Percentiles rank a stretch among this genome's conserved stretches.
These are phyloP conservation scores for Yamadazyma aaseri DNA, from an alignment of 1,139 yeast species.

Conservation along the genomic window DNA sequence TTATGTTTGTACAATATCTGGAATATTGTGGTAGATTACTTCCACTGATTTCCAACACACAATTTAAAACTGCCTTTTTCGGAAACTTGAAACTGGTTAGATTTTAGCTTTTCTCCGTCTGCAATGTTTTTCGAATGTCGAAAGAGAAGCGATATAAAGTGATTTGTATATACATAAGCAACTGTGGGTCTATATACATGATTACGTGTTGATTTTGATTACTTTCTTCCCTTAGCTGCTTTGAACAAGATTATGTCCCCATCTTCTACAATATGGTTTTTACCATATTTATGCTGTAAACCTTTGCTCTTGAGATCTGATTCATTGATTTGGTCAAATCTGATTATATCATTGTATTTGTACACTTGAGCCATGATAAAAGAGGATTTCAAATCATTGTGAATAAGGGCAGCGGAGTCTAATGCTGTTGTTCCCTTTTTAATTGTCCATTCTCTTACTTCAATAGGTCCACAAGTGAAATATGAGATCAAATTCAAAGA, in stretches of 20 bases:
- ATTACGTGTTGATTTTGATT: not conserved
- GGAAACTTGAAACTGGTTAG: too few species aligned
- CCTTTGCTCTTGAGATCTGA: constrained; percentile 46
- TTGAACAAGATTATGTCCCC: constrained; percentile 73
- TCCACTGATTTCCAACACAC: too few species aligned
- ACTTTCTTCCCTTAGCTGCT: constrained; percentile 40
- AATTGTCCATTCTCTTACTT: constrained; percentile 91
- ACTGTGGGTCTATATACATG: not conserved
- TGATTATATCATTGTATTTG: constrained; percentile 67
- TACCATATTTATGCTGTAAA: constrained; percentile 61
- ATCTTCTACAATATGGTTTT: constrained; percentile 69
- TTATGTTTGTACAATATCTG: too few species aligned
- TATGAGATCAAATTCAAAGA: constrained; percentile 75
- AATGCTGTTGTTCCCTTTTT: constrained; percentile 79
- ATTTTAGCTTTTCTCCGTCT: too few species aligned
- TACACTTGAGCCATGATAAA: constrained; percentile 86
- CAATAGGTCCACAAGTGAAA: constrained; percentile 89
- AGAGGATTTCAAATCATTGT: constrained; percentile 81
- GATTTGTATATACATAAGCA: not conserved
- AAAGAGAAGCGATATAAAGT: too few species aligned
- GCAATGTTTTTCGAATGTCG: too few species aligned
- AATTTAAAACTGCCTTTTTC: too few species aligned
- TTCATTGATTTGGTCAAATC: constrained; percentile 41
- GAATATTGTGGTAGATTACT: too few species aligned
- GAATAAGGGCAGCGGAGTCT: constrained; percentile 92